Evolutionary conservation across 1,139 yeast genomes (phyloP), one percentile per base, ranked within the genome.

Genomic region (Candida sanyaensis): DNA sequence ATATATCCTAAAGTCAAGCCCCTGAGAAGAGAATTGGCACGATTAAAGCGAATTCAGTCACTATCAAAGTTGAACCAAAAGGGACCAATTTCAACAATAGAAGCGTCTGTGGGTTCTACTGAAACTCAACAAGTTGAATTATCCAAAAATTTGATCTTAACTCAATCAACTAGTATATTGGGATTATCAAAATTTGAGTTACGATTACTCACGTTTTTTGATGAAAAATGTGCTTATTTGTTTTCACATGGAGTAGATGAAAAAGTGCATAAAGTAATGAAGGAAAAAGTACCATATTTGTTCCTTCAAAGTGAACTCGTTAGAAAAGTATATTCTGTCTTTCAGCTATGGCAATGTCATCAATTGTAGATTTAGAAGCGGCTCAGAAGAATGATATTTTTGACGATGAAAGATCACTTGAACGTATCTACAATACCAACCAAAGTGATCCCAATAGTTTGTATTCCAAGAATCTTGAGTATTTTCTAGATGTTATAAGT

Each of bases 131-230:
- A 23, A 5, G 48, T 37, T 33, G n/a, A 31, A 5, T 28, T 50
- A 17, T 28, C 53, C 1, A 34, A 47, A 28, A 50, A 51, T 7
- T 33, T 52, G 11, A 41, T 52, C n/a, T 44, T 57, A 30, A 55
- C 51, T 12, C 54, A 51, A 40, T 38, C 59, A 4, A 49, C 55
- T 17, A 38, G 43, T 4, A 68, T 64, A 24, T 49, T 71, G 40
- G 54, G 60, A 2, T 54, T 71, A 12, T 53, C 68, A 27, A 57
- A 55, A 24, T 69, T 69, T 48, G 75, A 71, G 50, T 55, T 60
- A 31, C 57, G 69, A 31, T 61, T 71, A 37, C 48, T 69, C 24
- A 56, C 59, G n/a, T 69, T 65, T 50, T 69, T 69, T 53, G 61
- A 68, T 33, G 47, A 46, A 29, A 57, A 57, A 44, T 67, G 74